Evolutionary conservation across 2,329 filamentous ascomycete species (phyloP).

Genomic region (Fusarium verrucosum): DNA sequence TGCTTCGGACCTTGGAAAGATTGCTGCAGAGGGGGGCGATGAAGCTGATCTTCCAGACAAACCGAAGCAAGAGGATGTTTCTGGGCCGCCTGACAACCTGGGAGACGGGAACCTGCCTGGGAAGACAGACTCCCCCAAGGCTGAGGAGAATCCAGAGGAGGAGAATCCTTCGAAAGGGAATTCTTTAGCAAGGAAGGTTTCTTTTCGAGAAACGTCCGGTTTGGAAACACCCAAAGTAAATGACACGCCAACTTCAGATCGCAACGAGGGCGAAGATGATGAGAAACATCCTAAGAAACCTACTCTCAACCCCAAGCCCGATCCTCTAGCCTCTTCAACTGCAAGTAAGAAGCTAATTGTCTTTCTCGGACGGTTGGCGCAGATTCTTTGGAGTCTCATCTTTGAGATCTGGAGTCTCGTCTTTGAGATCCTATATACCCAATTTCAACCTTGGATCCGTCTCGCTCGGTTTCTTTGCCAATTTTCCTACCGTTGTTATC

Average conservation of each 20-base stretch:
- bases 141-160: no score
- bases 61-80: no score
- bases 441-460: background rate
- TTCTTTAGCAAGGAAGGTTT: background rate
- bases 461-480: background rate
- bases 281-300: background rate
- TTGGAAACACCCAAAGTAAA: background rate
- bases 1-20: no score
- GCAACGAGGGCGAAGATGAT: background rate
- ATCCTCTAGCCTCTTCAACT: background rate
- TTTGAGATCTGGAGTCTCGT: background rate
- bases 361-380: background rate
- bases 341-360: background rate
- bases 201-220: no score
- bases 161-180: no score
- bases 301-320: background rate
- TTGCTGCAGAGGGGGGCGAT: no score
- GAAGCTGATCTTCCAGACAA: no score
- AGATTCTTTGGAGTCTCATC: background rate
- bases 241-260: background rate
- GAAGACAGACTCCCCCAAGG: background rate
- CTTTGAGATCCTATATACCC: background rate
- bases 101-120: background rate
- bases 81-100: no score
- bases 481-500: background rate